A percentile compares a stretch with the other conserved stretches of the same genome.
Evolutionary conservation across 495 filamentous ascomycete species (phyloP).

Genomic region (Talaromyces proteolyticus): DNA sequence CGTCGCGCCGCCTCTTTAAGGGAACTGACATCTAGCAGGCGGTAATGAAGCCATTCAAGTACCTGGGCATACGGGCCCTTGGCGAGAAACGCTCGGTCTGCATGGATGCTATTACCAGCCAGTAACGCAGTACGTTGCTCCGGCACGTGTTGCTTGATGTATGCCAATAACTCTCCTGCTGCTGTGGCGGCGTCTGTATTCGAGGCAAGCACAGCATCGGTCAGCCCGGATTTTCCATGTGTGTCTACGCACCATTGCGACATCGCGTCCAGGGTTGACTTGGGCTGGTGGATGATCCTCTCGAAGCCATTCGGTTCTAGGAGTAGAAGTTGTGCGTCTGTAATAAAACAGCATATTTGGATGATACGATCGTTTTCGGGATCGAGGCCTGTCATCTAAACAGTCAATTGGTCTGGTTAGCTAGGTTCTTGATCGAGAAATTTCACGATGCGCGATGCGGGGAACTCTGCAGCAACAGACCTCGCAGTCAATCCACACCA

Average conservation of each 20-base stretch:
- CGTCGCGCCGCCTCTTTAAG: conserved; percentile 83
- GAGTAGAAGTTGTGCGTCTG: conserved; percentile 67
- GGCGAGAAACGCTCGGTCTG: conserved; percentile 76
- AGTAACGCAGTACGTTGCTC: conserved; percentile 59
- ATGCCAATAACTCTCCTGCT: conserved; percentile 65
- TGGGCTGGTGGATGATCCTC: conserved; percentile 68
- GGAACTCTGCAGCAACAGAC: conserved; percentile 30
- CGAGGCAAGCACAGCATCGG: conserved; percentile 67
- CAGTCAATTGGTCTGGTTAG: neutral
- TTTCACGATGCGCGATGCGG: neutral
- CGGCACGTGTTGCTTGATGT: conserved; percentile 67
- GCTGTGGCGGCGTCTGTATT: conserved; percentile 66
- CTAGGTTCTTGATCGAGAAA: neutral
- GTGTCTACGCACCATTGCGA: conserved; percentile 61
- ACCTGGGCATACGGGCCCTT: conserved; percentile 67
- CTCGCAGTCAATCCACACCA: conserved; percentile 91
- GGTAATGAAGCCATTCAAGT: conserved; percentile 74
- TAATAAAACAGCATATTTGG: conserved; percentile 91
- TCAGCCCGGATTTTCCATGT: conserved; percentile 70
- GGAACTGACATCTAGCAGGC: conserved; percentile 85
- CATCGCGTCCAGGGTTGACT: conserved; percentile 71
- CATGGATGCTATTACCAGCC: conserved; percentile 90
- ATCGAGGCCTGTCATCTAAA: conserved; percentile 91
- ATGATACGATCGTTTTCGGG: conserved; percentile 75
- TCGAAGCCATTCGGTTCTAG: conserved; percentile 77